Conservation (phyloP, 225 moss, liverwort and hornwort genomes). For the Pseudisothecium myosuroides region DNA sequence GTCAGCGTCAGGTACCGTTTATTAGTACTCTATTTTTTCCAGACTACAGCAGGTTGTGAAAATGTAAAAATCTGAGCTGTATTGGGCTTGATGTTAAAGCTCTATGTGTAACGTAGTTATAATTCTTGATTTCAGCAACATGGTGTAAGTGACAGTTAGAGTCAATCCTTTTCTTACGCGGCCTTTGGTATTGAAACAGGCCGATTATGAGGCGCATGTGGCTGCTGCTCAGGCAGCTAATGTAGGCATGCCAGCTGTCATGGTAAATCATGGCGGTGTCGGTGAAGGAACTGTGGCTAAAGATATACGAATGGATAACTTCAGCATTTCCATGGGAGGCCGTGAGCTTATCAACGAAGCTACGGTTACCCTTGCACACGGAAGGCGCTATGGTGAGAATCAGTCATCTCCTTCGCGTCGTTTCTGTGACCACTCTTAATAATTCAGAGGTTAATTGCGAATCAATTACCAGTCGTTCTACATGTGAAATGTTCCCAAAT, state of each 20-base stretch:
- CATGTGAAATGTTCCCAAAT: not conserved
- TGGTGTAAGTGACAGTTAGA: not conserved
- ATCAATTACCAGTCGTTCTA: not conserved
- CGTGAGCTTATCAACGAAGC: constrained; percentile 97
- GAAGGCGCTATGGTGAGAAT: constrained; percentile 89
- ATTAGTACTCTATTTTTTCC: not conserved
- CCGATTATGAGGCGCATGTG: constrained; percentile 92
- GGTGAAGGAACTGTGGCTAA: constrained; percentile 95
- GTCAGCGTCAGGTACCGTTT: constrained; percentile 69
- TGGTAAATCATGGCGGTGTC: constrained; percentile 96
- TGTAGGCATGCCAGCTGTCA: constrained; percentile 88
- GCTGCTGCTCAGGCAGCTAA: constrained; percentile 86
- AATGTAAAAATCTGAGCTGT: not conserved
- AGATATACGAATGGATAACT: constrained; percentile 96
- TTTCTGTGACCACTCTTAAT: not conserved
- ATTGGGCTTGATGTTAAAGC: not conserved
- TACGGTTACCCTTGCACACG: constrained; percentile 88
- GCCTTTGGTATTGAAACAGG: constrained; percentile 34
- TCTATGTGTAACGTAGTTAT: not conserved
- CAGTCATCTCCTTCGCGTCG: not conserved
- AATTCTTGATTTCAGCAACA: not conserved
- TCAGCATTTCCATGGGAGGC: constrained; percentile 95
- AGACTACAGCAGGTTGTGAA: not conserved
- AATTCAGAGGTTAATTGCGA: not conserved
- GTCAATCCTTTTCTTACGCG: not conserved